Evolutionary conservation across 805 yeast genomes (phyloP).

Genomic region (Candida hispaniensis): DNA sequence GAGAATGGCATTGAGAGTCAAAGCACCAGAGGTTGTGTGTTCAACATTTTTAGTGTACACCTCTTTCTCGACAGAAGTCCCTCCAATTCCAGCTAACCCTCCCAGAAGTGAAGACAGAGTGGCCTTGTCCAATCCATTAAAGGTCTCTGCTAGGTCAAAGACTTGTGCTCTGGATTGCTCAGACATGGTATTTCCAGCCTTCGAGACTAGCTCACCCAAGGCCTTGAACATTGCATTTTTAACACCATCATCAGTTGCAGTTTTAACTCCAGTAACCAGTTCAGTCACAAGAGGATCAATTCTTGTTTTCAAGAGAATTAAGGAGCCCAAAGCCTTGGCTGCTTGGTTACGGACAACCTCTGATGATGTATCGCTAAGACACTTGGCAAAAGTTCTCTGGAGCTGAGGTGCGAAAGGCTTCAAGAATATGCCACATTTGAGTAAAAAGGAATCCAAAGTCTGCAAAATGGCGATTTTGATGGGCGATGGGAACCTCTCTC

Average conservation of each 20-base stretch:
- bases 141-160: slow-evolving; percentile 63
- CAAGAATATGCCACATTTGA: slow-evolving; percentile 78
- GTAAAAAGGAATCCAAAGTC: slow-evolving; percentile 69
- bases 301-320: slow-evolving; percentile 82
- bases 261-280: slow-evolving; percentile 59
- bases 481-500: slow-evolving; percentile 85
- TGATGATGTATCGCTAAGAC: slow-evolving; percentile 63
- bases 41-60: slow-evolving; percentile 17
- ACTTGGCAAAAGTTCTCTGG: slow-evolving; percentile 92
- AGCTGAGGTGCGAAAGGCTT: slow-evolving; percentile 95
- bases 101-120: slow-evolving; percentile 76
- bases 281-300: slow-evolving; percentile 88
- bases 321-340: slow-evolving; percentile 77
- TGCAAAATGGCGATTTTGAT: slow-evolving; percentile 88
- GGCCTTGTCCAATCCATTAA: slow-evolving; percentile 31
- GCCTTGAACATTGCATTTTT: slow-evolving; percentile 81
- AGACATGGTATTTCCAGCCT: slow-evolving; percentile 68
- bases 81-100: slow-evolving; percentile 56
- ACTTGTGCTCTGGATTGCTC: slow-evolving; percentile 61
- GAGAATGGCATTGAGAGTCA: slow-evolving; percentile 25
- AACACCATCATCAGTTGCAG: slow-evolving; percentile 56
- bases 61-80: slow-evolving; percentile 24
- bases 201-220: slow-evolving; percentile 64
- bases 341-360: slow-evolving; percentile 72
- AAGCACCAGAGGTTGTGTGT: slow-evolving; percentile 15